Base-by-base conservation (phyloP, 2,329 filamentous ascomycete genomes). In the Spiromastix sp. region DNA sequence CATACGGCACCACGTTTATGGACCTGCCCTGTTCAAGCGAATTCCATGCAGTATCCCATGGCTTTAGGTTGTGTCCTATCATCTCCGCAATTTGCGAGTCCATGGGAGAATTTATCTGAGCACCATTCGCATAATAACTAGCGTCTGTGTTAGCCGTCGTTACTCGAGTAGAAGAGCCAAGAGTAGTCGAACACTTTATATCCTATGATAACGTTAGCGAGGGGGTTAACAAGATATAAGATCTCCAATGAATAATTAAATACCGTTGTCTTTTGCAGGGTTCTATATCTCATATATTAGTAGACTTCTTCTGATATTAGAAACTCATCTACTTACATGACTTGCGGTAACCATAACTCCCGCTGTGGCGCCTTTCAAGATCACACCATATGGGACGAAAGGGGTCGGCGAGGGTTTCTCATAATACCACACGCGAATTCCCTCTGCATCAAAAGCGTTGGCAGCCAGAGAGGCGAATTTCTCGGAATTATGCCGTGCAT, bases 291-390 rank as follows among this genome's bases (percentile, higher is more conserved):
- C n/a, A n/a, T n/a, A n/a, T n/a, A n/a, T n/a, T n/a, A n/a, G n/a
- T n/a, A n/a, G n/a, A n/a, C n/a, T n/a, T n/a, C n/a, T n/a, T n/a
- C n/a, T n/a, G n/a, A n/a, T n/a, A n/a, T n/a, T n/a, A n/a, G n/a
- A n/a, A n/a, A n/a, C n/a, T n/a, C n/a, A n/a, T 21, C 8, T 35
- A 49, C 58, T 40, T 56, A 63, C 61, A 53, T 78, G 74, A 47
- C 72, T 77, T 20, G 76, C 76, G 10, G 76, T 80, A 24, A 80
- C 67, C 74, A 80, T 79, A 19, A 80, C 61, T 13, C 76, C 76
- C 28, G 72, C 75, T 3, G 63, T 67, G 20, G 74, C 72, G 24
- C 60, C 54, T 36, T 73, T 60, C 36, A 68, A 54, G 5, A 59
- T 62, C 20, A 80, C 70, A 3, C 70, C 68, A 50, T 77, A 80